Conservation (phyloP, 352 stramenopile species). For the Globisporangium rhizosaccharum region DNA sequence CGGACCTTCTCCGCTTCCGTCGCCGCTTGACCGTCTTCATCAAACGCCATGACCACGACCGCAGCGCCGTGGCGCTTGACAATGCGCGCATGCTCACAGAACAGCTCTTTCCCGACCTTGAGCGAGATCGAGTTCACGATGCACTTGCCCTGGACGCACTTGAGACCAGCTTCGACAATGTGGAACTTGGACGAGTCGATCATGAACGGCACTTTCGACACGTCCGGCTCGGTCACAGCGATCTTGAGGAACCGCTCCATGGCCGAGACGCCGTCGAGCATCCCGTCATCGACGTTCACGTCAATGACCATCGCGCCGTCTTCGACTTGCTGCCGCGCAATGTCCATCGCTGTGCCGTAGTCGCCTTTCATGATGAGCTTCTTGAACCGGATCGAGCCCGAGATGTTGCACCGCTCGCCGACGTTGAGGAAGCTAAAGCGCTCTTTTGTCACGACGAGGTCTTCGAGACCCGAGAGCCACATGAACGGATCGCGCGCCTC, state of each 20-base stretch:
- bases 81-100: slow-evolving; percentile 93
- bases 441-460: slow-evolving; percentile 92
- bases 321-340: slow-evolving; percentile 95
- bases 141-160: slow-evolving; percentile 96
- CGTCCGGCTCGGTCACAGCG: slow-evolving; percentile 93
- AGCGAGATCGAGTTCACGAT: slow-evolving; percentile 98
- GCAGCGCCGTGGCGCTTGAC: slow-evolving; percentile 94
- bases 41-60: slow-evolving; percentile 97
- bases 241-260: slow-evolving; percentile 99
- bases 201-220: slow-evolving; percentile 97
- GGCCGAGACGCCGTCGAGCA: slow-evolving; percentile 92
- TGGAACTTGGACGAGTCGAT: slow-evolving; percentile 97
- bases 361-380: slow-evolving; percentile 94
- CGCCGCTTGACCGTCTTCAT: slow-evolving; percentile 95
- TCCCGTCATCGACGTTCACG: slow-evolving; percentile 98
- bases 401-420: slow-evolving; percentile 95
- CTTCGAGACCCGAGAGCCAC: slow-evolving; percentile 95
- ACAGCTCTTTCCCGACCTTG: slow-evolving; percentile 95
- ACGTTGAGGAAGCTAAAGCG: slow-evolving; percentile 95
- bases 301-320: slow-evolving; percentile 97
- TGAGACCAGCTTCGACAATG: slow-evolving; percentile 95
- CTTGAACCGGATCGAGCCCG: slow-evolving; percentile 94
- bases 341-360: slow-evolving; percentile 94
- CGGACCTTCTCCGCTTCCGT: slow-evolving; percentile 94
- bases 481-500: slow-evolving; percentile 88